Conservation (phyloP, 768 basidiomycete genomes). For the Leccinum longicurvipes region DNA sequence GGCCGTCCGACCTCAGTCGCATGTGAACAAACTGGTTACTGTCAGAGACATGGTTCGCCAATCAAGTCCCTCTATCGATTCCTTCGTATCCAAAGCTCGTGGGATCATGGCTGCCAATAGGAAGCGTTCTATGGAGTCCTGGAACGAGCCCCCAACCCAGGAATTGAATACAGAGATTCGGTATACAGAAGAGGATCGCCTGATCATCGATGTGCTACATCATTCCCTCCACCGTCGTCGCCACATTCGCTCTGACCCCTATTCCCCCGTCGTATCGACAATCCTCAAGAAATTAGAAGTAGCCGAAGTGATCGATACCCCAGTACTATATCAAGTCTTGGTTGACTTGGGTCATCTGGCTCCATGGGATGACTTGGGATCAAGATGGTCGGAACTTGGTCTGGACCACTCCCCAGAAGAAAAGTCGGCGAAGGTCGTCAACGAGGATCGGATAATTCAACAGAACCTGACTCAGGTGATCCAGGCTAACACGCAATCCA, state of each 20-base stretch:
- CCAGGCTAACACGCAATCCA: conserved; percentile 3
- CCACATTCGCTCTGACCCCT: conserved; percentile 61
- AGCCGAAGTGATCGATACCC: conserved; percentile 28
- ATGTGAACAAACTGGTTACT: conserved; percentile 48
- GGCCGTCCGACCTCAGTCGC: conserved; percentile 57
- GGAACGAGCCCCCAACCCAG: conserved; percentile 29
- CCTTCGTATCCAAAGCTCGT: conserved; percentile 52
- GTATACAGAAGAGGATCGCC: conserved; percentile 53
- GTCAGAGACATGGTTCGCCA: conserved; percentile 49
- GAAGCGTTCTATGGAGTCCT: conserved; percentile 29
- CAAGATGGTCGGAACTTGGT: conserved; percentile 36
- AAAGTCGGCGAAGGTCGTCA: conserved; percentile 32
- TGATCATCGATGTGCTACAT: conserved; percentile 58
- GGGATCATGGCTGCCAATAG: conserved; percentile 37
- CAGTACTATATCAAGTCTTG: conserved; percentile 46
- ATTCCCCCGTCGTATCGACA: conserved; percentile 44
- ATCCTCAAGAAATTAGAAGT: conserved; percentile 58
- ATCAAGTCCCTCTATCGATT: conserved; percentile 38
- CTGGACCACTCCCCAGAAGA: conserved; percentile 22
- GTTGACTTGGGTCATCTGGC: conserved; percentile 70
- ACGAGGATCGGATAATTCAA: conserved; percentile 29
- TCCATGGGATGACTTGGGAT: conserved; percentile 74
- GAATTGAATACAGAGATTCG: conserved; percentile 20
- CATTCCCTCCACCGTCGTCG: conserved; percentile 48
- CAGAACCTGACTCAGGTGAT: conserved; percentile 13